phyloP scores from a whole-genome alignment of 106 monocot genomes.

The Dendrobium chrysotoxum region DNA sequence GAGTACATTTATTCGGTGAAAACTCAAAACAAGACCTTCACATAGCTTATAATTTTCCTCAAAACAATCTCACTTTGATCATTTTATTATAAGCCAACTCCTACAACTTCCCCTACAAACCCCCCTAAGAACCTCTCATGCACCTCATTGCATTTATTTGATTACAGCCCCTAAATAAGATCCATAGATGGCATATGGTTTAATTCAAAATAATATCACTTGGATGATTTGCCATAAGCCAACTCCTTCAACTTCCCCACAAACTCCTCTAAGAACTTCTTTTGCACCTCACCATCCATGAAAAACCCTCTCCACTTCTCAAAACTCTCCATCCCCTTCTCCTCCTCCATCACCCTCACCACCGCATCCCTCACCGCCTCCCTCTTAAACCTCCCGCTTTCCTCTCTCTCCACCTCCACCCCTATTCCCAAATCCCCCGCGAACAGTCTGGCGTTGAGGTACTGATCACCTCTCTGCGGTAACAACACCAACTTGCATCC shows the following conservation, averaged over 20 bases:
- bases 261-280: conserved; percentile 18
- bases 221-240: neutral
- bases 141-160: too few relatives aligned
- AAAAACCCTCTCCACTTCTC: conserved; percentile 21
- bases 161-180: too few relatives aligned
- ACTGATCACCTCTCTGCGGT: conserved; percentile 50
- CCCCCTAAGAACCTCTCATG: too few relatives aligned
- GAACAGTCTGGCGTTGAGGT: conserved; percentile 31
- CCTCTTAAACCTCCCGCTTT: conserved; percentile 23
- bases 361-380: conserved; percentile 33
- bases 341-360: conserved; percentile 8
- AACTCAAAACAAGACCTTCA: too few relatives aligned
- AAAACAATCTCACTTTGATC: too few relatives aligned
- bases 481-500: conserved; percentile 38
- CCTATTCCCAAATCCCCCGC: conserved; percentile 34
- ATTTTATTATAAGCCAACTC: too few relatives aligned
- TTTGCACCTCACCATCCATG: conserved; percentile 10
- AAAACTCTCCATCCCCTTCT: conserved; percentile 1
- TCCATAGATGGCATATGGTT: too few relatives aligned
- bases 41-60: too few relatives aligned
- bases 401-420: conserved; percentile 36
- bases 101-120: too few relatives aligned
- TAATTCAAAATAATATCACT: neutral
- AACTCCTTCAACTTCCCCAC: conserved; percentile 10
- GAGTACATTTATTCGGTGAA: too few relatives aligned